Evolutionary conservation across 2,329 filamentous ascomycete species (phyloP).

Genomic region (Alternaria metachromatica): DNA sequence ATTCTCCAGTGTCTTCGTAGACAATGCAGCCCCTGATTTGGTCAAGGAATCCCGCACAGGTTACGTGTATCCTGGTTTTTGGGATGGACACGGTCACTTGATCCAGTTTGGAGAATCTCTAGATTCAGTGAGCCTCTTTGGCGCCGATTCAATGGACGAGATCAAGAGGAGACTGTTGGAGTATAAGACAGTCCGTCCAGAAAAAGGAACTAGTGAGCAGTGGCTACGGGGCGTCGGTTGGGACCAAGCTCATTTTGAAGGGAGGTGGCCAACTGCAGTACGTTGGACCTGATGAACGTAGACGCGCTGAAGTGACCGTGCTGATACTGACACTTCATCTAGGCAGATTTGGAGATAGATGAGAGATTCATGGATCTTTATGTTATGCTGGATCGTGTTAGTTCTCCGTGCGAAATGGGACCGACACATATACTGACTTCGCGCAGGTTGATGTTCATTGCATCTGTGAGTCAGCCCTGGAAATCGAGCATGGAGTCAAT

Average conservation of each 20-base stretch:
- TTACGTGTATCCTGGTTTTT: constrained; percentile 70
- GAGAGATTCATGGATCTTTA: constrained; percentile 62
- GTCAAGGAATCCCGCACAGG: constrained; percentile 48
- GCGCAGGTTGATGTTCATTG: constrained; percentile 68
- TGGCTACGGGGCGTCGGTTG: constrained; percentile 74
- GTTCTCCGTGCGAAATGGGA: background rate
- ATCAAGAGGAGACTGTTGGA: constrained; percentile 59
- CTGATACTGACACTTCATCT: constrained; percentile 2
- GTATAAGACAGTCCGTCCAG: constrained; percentile 60
- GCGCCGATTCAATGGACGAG: constrained; percentile 61
- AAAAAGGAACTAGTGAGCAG: constrained; percentile 60
- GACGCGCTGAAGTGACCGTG: background rate
- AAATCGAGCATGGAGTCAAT: background rate
- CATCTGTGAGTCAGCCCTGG: constrained; percentile 52
- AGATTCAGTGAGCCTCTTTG: constrained; percentile 70
- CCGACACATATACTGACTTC: background rate
- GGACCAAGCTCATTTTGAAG: constrained; percentile 71
- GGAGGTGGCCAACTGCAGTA: constrained; percentile 69
- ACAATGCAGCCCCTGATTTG: constrained; percentile 29
- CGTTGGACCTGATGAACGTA: constrained; percentile 32
- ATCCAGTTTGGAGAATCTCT: constrained; percentile 71
- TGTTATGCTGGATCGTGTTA: constrained; percentile 71
- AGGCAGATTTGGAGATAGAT: constrained; percentile 64
- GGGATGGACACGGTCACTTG: constrained; percentile 74
- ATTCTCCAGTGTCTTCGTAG: constrained; percentile 51